These are phyloP conservation scores for Onygenales sp. DNA, from an alignment of 2,329 filamentous ascomycete genomes.

Conservation along the genomic window DNA sequence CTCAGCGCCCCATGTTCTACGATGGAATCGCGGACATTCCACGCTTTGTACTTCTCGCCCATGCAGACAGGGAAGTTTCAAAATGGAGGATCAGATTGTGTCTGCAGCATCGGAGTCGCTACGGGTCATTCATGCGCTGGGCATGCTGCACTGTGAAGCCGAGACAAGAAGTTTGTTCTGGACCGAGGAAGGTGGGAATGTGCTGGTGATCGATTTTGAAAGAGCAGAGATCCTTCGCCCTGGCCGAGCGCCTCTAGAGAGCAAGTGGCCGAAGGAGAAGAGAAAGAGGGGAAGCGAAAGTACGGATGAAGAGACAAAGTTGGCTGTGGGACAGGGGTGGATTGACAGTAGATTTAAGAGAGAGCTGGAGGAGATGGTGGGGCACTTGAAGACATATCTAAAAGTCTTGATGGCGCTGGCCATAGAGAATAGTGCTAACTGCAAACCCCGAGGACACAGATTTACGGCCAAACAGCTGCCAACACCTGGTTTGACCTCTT, in stretches of 20 bases:
- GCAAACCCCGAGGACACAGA: too few species aligned
- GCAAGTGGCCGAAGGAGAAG: slow-evolving; percentile 1
- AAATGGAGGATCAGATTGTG: neutral
- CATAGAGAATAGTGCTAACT: too few species aligned
- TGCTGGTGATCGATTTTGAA: slow-evolving; percentile 11
- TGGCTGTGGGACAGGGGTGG: neutral
- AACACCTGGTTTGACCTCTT: too few species aligned
- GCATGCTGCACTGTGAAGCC: slow-evolving; percentile 6
- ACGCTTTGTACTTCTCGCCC: slow-evolving; percentile 7
- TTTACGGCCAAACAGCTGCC: too few species aligned
- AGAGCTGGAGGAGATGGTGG: neutral
- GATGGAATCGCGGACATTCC: slow-evolving; percentile 9
- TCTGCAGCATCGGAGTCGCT: slow-evolving; percentile 1
- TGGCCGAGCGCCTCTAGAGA: neutral
- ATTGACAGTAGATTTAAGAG: slow-evolving; percentile 1
- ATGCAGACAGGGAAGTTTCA: slow-evolving; percentile 4
- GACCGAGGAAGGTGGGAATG: slow-evolving; percentile 5
- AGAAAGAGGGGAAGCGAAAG: neutral
- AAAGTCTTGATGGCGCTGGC: neutral
- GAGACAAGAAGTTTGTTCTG: slow-evolving; percentile 8
- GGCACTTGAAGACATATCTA: neutral
- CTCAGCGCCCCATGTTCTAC: slow-evolving; percentile 4
- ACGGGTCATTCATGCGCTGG: slow-evolving; percentile 8
- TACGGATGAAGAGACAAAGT: neutral
- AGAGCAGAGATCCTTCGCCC: slow-evolving; percentile 3